Conservation (phyloP, 2,329 filamentous ascomycete genomes). For the Nothopassalora personata region DNA sequence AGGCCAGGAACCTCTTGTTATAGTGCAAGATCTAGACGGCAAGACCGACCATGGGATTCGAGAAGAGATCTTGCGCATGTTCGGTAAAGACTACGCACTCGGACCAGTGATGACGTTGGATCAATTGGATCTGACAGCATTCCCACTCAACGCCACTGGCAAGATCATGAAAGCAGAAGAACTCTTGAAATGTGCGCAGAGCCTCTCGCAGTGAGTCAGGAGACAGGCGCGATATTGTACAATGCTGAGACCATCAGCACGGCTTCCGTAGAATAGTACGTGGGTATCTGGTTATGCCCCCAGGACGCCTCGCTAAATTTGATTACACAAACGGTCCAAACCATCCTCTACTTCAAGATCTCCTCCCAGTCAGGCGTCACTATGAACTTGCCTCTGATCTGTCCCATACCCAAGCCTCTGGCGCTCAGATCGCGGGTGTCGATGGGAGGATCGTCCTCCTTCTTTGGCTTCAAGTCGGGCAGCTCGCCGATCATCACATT, state of each 20-base stretch:
- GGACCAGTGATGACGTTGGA: conserved; percentile 16
- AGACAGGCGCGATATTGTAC: neutral
- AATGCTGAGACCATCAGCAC: neutral
- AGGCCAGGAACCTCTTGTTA: conserved; percentile 20
- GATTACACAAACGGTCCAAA: neutral
- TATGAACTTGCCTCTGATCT: conserved; percentile 61
- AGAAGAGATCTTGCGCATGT: conserved; percentile 15
- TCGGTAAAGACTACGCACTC: conserved; percentile 21
- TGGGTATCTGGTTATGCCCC: neutral
- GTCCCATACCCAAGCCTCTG: conserved; percentile 52
- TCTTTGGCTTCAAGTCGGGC: conserved; percentile 24
- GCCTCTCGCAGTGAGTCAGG: neutral
- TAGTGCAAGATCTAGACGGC: conserved; percentile 14
- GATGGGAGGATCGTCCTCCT: conserved; percentile 9
- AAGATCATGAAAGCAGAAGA: conserved; percentile 26
- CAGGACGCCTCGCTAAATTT: conserved; percentile 10
- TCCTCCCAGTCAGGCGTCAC: conserved; percentile 57
- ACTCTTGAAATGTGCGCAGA: conserved; percentile 5
- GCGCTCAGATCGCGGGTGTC: conserved; percentile 13
- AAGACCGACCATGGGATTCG: conserved; percentile 18
- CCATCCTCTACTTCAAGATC: conserved; percentile 35
- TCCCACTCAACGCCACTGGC: conserved; percentile 23
- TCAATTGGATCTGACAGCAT: conserved; percentile 15
- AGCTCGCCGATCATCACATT: conserved; percentile 48
- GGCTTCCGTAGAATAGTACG: neutral